These are phyloP conservation scores for Fusarium sacchari DNA, from an alignment of 2,329 filamentous ascomycete species.

Conservation along the genomic window DNA sequence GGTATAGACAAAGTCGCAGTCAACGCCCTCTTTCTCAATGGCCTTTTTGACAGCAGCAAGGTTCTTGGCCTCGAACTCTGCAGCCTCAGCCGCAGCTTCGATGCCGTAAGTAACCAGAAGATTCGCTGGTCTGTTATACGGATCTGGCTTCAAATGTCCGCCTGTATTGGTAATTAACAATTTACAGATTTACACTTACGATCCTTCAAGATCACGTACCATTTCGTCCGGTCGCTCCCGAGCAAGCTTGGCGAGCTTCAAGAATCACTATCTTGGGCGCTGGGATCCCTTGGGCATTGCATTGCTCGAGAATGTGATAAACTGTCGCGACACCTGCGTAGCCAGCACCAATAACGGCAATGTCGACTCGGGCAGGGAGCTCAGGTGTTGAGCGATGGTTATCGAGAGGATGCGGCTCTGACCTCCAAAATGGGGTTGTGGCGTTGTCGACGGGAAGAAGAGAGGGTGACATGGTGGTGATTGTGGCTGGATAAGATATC, in stretches of 20 bases:
- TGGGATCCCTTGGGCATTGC: background rate
- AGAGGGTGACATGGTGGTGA: background rate
- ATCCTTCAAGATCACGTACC: background rate
- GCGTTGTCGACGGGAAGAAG: background rate
- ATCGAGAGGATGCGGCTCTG: background rate
- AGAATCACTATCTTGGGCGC: background rate
- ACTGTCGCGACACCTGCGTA: slow-evolving; percentile 1
- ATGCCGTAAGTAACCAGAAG: background rate
- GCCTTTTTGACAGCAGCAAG: background rate
- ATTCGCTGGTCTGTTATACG: background rate
- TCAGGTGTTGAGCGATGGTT: background rate
- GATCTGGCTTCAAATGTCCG: background rate
- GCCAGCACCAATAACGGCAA: background rate
- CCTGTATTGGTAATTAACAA: background rate
- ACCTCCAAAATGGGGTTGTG: slow-evolving; percentile 1
- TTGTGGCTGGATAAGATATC: background rate
- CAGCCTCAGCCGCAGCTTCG: background rate
- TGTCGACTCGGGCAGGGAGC: background rate
- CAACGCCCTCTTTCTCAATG: background rate
- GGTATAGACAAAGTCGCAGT: slow-evolving; percentile 3
- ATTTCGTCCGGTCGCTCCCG: background rate
- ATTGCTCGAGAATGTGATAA: background rate
- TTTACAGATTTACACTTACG: fast-evolving
- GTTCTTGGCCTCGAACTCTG: background rate
- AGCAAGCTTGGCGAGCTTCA: slow-evolving; percentile 4